phyloP scores from a whole-genome alignment of 1,139 yeast genomes.

The Chernovozyma sophiae-reginae region DNA sequence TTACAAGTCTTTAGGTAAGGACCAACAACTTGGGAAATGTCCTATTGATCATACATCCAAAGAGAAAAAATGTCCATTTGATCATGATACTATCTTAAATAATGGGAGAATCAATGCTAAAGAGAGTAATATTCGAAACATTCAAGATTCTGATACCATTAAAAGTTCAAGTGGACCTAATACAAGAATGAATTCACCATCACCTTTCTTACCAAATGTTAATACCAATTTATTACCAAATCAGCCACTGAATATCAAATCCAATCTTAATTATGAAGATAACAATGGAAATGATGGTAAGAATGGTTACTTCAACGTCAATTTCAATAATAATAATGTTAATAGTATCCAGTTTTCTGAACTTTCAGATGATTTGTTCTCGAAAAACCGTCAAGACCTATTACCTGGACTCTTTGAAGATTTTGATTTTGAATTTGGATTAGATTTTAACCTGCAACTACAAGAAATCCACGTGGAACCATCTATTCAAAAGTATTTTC shows the following conservation, averaged over 20 bases:
- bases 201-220: not conserved
- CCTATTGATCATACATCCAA: constrained; percentile 15
- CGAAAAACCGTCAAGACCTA: constrained; percentile 1
- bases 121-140: constrained; percentile 27
- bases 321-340: no score
- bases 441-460: constrained; percentile 3
- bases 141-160: not conserved
- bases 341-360: not conserved
- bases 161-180: no score
- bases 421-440: constrained; percentile 5
- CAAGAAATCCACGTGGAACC: not conserved
- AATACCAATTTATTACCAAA: not conserved
- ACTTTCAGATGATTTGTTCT: not conserved
- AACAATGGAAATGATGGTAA: no score
- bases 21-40: constrained; percentile 11
- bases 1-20: constrained; percentile 4
- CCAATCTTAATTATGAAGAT: no score
- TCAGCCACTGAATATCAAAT: not conserved
- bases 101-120: constrained; percentile 14
- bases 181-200: not conserved
- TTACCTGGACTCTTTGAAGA: constrained; percentile 6
- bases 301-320: not conserved
- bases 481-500: not conserved
- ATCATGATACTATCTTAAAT: constrained; percentile 18
- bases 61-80: constrained; percentile 31